Conservation (phyloP, 2,329 filamentous ascomycete species). For the Fusarium sp. region DNA sequence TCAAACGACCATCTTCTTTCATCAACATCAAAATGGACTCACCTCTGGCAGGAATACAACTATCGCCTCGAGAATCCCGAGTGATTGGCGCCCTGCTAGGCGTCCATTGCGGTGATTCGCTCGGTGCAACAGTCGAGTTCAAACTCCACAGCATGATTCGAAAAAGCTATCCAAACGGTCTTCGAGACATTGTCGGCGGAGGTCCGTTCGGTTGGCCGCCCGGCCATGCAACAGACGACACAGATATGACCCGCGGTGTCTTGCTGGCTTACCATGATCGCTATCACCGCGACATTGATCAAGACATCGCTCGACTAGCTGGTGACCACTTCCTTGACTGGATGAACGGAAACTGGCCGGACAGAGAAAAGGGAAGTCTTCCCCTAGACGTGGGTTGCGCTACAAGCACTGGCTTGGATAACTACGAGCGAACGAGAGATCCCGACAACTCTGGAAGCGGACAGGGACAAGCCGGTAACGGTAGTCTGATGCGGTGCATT, state of each 20-base stretch:
- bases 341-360: constrained; percentile 57
- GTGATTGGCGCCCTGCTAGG: constrained; percentile 58
- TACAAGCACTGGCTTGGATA: constrained; percentile 50
- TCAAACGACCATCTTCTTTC: neutral
- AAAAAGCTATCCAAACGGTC: constrained; percentile 50
- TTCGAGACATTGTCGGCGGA: constrained; percentile 58
- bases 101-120: constrained; percentile 59
- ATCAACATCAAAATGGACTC: constrained; percentile 9
- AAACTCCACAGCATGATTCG: constrained; percentile 48
- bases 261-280: constrained; percentile 56
- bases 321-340: constrained; percentile 57
- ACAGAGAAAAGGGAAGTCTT: constrained; percentile 44
- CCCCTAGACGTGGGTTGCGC: constrained; percentile 57
- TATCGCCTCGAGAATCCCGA: constrained; percentile 43
- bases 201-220: constrained; percentile 56
- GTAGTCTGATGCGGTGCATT: constrained; percentile 61
- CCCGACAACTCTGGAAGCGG: constrained; percentile 52
- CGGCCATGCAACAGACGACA: constrained; percentile 61
- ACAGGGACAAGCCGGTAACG: constrained; percentile 55
- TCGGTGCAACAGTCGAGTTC: constrained; percentile 61
- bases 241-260: constrained; percentile 59
- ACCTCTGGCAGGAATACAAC: neutral
- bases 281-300: constrained; percentile 1
- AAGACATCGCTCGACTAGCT: constrained; percentile 49
- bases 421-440: constrained; percentile 42